Evolutionary conservation across 2,329 filamentous ascomycete species (phyloP).

Genomic region (Boeremia exigua): DNA sequence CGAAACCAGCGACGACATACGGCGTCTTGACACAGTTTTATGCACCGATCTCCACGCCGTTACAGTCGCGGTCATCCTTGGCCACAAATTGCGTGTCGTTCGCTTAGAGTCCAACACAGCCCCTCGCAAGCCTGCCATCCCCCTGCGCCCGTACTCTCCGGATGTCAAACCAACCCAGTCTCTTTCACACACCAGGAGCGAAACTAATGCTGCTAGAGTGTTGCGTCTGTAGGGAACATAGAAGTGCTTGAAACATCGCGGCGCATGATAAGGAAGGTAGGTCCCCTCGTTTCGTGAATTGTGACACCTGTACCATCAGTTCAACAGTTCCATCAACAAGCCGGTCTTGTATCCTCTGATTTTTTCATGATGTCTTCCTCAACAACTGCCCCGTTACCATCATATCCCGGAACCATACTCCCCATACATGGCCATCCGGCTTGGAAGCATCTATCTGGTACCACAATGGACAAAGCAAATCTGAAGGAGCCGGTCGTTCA

Average conservation of each 20-base stretch:
- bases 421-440: constrained; percentile 11
- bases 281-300: constrained; percentile 6
- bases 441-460: constrained; percentile 12
- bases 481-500: constrained; percentile 6
- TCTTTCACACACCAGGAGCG: constrained; percentile 10
- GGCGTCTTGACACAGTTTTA: constrained; percentile 13
- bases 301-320: constrained; percentile 4
- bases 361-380: constrained; percentile 8
- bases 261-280: constrained; percentile 11
- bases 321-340: constrained; percentile 3
- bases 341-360: constrained; percentile 2
- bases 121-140: constrained; percentile 2
- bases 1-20: constrained; percentile 10
- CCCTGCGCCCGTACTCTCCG: constrained; percentile 6
- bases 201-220: constrained; percentile 7
- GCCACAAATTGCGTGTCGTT: constrained; percentile 7
- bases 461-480: constrained; percentile 5
- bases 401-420: constrained; percentile 8
- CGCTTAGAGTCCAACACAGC: neutral
- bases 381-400: constrained; percentile 6
- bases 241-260: constrained; percentile 11
- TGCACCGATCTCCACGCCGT: constrained; percentile 9
- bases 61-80: constrained; percentile 9
- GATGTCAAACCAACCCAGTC: constrained; percentile 11
- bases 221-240: constrained; percentile 2